These are phyloP conservation scores for Ceratocystiopsis sp. DNA, from an alignment of 2,329 filamentous ascomycete genomes.

Conservation along the genomic window DNA sequence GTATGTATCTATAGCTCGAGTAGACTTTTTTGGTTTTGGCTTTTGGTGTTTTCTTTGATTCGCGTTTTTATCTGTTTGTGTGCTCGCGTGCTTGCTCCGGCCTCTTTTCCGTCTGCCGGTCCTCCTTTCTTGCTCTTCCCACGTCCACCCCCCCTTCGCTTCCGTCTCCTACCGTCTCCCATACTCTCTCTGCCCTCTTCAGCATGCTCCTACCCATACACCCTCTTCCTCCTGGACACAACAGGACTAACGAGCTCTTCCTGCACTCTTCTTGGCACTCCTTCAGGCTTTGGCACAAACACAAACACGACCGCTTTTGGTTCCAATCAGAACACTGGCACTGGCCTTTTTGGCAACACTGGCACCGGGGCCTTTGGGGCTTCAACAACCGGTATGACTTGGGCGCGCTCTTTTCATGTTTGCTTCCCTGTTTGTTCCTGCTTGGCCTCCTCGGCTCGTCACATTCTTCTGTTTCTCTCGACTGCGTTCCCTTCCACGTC, in stretches of 20 bases:
- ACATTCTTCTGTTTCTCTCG: not conserved
- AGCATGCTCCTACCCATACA: conserved; percentile 3
- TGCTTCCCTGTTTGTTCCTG: not conserved
- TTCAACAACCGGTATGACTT: conserved; percentile 9
- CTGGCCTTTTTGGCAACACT: conserved; percentile 27
- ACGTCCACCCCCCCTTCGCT: not conserved
- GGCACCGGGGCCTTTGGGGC: conserved; percentile 9
- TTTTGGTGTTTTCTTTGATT: not conserved
- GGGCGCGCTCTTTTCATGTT: not conserved
- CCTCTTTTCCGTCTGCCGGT: not conserved
- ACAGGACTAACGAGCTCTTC: conserved; percentile 9
- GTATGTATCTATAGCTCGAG: too few relatives aligned
- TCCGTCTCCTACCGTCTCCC: too few relatives aligned
- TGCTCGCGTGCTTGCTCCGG: not conserved
- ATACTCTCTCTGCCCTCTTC: not conserved
- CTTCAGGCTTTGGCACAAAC: conserved; percentile 19
- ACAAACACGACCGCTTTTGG: conserved; percentile 21
- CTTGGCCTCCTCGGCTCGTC: not conserved
- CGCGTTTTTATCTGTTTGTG: conserved; percentile 3
- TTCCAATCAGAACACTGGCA: conserved; percentile 20
- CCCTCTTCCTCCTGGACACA: conserved; percentile 4
- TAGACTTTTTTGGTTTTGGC: not conserved
- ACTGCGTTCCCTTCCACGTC: too few relatives aligned
- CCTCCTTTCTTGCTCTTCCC: not conserved
- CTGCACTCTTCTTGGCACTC: conserved; percentile 1